Conservation (phyloP, 1,139 yeast species). For the Saccharomycopsis crataegensis region DNA sequence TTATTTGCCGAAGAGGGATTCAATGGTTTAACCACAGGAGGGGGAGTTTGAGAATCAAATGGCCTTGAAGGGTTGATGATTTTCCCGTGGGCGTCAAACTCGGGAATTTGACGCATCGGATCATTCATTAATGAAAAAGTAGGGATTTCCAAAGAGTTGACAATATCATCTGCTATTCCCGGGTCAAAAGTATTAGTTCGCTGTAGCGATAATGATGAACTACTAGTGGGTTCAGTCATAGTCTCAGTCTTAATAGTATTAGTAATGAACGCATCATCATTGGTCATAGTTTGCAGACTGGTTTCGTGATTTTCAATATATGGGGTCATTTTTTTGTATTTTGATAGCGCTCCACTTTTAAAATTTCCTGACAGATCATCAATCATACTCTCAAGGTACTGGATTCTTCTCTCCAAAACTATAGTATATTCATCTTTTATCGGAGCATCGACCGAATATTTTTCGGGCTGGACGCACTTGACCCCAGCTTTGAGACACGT, state of each 20-base stretch:
- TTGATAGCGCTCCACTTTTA: slow-evolving; percentile 29
- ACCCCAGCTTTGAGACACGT: slow-evolving; percentile 53
- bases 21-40: not conserved
- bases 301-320: slow-evolving; percentile 21
- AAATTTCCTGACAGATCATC: slow-evolving; percentile 26
- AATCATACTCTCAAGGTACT: slow-evolving; percentile 38
- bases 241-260: not conserved
- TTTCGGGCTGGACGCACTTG: slow-evolving; percentile 50
- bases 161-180: not conserved
- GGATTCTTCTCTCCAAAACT: slow-evolving; percentile 44
- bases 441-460: slow-evolving; percentile 36
- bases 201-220: not conserved
- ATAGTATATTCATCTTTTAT: slow-evolving; percentile 45
- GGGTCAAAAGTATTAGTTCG: slow-evolving; percentile 18
- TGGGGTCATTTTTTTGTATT: slow-evolving; percentile 38
- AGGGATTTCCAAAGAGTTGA: slow-evolving; percentile 14
- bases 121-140: slow-evolving; percentile 20
- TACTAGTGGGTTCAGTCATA: not conserved
- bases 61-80: not conserved
- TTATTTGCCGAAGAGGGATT: not conserved
- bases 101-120: slow-evolving; percentile 19
- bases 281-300: not conserved
- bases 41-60: not conserved
- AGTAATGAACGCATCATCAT: not conserved
- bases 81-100: slow-evolving; percentile 4